Evolutionary conservation across 1,139 yeast species (phyloP).

Genomic region (Hanseniaspora uvarum): DNA sequence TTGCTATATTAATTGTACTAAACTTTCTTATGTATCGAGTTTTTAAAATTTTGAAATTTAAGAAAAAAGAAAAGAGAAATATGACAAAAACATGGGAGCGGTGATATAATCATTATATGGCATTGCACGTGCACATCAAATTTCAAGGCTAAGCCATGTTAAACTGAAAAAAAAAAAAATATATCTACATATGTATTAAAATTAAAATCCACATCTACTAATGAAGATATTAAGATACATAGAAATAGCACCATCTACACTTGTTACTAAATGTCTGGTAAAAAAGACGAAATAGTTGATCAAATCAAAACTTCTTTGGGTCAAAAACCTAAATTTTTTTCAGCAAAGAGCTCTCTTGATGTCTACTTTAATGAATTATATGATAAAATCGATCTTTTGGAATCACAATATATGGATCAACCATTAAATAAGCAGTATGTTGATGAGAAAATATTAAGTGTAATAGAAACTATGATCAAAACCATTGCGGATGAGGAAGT

Average conservation of each 20-base stretch:
- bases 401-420: slow-evolving; percentile 22
- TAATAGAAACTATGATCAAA: slow-evolving; percentile 18
- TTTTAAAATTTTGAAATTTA: background rate
- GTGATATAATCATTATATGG: background rate
- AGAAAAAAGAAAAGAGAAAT: background rate
- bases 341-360: slow-evolving; percentile 5
- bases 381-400: slow-evolving; percentile 12
- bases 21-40: background rate
- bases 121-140: background rate
- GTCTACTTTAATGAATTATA: slow-evolving; percentile 1
- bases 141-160: background rate
- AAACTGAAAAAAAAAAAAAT: background rate
- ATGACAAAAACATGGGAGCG: background rate
- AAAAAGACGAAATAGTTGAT: slow-evolving; percentile 5
- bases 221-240: background rate
- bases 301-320: slow-evolving; percentile 8
- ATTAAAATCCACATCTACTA: background rate
- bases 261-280: background rate
- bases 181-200: background rate
- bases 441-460: background rate
- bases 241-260: too few relatives aligned
- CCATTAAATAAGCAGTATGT: slow-evolving; percentile 18
- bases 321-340: slow-evolving; percentile 7
- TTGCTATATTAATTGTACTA: background rate
- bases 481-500: slow-evolving; percentile 20